A percentile compares a stretch with the other conserved stretches of the same genome.
These are phyloP conservation scores for Ormosia semicastrata DNA, from an alignment of 306 rosid species.

Conservation along the genomic window DNA sequence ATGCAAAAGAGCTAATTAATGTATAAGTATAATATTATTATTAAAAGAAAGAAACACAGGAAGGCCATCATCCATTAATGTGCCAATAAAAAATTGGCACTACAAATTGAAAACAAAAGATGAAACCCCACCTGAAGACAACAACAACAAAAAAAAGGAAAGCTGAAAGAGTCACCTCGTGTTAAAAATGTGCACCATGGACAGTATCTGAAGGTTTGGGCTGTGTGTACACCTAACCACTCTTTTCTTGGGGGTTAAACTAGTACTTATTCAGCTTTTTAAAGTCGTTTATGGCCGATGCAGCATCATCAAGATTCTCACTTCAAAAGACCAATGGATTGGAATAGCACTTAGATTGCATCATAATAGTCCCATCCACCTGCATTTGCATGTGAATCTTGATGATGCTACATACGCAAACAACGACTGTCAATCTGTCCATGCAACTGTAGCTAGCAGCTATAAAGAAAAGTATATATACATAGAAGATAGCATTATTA, in stretches of 20 bases:
- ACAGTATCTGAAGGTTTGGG: slow-evolving; percentile 21
- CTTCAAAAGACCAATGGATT: slow-evolving; percentile 26
- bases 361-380: not conserved
- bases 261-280: slow-evolving; percentile 6
- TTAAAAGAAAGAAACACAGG: not conserved
- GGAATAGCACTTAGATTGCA: slow-evolving; percentile 24
- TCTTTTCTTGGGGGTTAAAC: not conserved
- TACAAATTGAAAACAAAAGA: slow-evolving; percentile 2
- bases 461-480: not conserved
- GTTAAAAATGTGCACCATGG: not conserved
- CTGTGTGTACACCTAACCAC: not conserved
- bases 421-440: slow-evolving; percentile 65
- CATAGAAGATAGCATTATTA: not conserved
- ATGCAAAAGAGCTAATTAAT: slow-evolving; percentile 16
- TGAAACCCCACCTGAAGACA: slow-evolving; percentile 49
- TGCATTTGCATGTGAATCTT: slow-evolving; percentile 86
- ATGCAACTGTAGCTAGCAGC: slow-evolving; percentile 27
- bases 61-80: slow-evolving; percentile 23
- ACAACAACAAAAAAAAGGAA: slow-evolving; percentile 18
- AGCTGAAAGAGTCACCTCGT: slow-evolving; percentile 31
- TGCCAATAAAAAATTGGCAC: not conserved
- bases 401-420: slow-evolving; percentile 92
- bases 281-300: slow-evolving; percentile 86
- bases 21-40: not conserved
- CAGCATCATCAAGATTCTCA: slow-evolving; percentile 99